phyloP scores from a whole-genome alignment of 305 asterid species.

The Fraxinus xanthoxyloides region DNA sequence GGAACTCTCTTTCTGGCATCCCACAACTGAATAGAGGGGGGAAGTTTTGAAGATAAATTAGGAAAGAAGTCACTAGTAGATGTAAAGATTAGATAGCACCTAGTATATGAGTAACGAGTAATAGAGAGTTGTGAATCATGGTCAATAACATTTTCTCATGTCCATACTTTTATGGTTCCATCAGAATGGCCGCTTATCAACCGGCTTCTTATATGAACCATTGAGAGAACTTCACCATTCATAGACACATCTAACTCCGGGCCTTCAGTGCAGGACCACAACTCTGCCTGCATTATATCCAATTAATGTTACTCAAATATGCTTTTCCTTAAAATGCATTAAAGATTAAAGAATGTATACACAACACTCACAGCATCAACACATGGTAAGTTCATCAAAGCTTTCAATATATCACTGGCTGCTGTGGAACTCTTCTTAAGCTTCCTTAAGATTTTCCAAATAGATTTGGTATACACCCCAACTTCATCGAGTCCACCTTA shows the following conservation, averaged over 20 bases:
- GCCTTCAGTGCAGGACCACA: constrained; percentile 72
- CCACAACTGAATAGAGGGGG: constrained; percentile 53
- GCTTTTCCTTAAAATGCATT: neutral
- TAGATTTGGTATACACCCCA: constrained; percentile 49
- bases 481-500: constrained; percentile 58
- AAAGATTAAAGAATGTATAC: neutral
- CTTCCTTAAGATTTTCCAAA: constrained; percentile 62
- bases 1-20: constrained; percentile 61
- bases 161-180: constrained; percentile 73
- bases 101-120: neutral
- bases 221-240: constrained; percentile 75
- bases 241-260: constrained; percentile 57
- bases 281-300: constrained; percentile 52
- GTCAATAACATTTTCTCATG: neutral
- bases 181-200: constrained; percentile 75
- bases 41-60: neutral
- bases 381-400: constrained; percentile 66
- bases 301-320: constrained; percentile 9
- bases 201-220: constrained; percentile 50
- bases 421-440: constrained; percentile 59
- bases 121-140: neutral
- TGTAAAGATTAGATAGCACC: neutral
- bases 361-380: constrained; percentile 62
- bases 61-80: neutral
- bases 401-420: constrained; percentile 61